phyloP scores from a whole-genome alignment of 2,329 filamentous ascomycete species.

The Colletotrichum salicis region DNA sequence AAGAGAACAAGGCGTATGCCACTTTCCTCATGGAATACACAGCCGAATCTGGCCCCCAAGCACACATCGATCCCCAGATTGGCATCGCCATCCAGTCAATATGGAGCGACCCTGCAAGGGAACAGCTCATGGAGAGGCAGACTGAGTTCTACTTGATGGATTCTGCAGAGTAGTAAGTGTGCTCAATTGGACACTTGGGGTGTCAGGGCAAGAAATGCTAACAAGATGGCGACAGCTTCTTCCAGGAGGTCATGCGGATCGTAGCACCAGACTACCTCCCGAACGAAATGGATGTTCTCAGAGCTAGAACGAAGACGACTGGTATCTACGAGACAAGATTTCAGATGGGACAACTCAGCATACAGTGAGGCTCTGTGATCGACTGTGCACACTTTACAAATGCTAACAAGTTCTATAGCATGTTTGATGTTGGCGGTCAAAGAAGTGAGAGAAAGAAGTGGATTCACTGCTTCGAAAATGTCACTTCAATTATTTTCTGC shows the following conservation, averaged over 20 bases:
- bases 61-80: slow-evolving; percentile 82
- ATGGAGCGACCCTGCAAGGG: slow-evolving; percentile 89
- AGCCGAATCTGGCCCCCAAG: slow-evolving; percentile 89
- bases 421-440: slow-evolving; percentile 99
- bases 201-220: slow-evolving; percentile 31
- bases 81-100: slow-evolving; percentile 85
- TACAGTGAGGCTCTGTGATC: slow-evolving; percentile 77
- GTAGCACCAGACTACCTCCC: slow-evolving; percentile 87
- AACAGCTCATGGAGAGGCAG: slow-evolving; percentile 88
- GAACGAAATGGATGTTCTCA: slow-evolving; percentile 92
- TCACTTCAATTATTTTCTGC: slow-evolving; percentile 99
- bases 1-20: slow-evolving; percentile 78
- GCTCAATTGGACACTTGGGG: too few species aligned
- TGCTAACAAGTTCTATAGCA: slow-evolving; percentile 66
- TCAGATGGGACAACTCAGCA: slow-evolving; percentile 97
- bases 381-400: background rate
- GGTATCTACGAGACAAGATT: slow-evolving; percentile 99
- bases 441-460: slow-evolving; percentile 98
- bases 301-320: slow-evolving; percentile 96
- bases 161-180: slow-evolving; percentile 91
- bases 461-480: slow-evolving; percentile 99
- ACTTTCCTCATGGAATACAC: slow-evolving; percentile 88
- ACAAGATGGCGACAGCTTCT: slow-evolving; percentile 74
- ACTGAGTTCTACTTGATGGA: slow-evolving; percentile 99
- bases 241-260: slow-evolving; percentile 91